Evolutionary conservation across 2,329 filamentous ascomycete species (phyloP), one percentile per base, ranked within the genome.

Genomic region (Colletotrichum salicis): DNA sequence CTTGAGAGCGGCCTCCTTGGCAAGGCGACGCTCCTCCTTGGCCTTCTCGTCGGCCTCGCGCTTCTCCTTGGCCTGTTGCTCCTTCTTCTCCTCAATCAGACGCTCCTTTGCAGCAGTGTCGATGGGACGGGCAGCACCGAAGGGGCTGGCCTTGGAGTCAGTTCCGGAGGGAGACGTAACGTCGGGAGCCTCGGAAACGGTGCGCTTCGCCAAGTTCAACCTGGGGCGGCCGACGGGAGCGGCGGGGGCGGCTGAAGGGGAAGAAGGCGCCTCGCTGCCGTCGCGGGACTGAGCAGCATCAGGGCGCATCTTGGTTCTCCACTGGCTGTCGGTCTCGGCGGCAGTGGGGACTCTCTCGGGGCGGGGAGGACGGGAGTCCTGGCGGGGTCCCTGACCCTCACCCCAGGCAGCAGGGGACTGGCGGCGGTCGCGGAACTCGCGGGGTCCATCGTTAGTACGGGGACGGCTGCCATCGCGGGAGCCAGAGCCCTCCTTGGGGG

Each of bases 41-140:
- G 90, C 92, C 85, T 95, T 96, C 74, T 96, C 94, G 1, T 96
- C 94, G 1, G 92, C 90, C 77, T 97, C 95, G 79, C 92, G 93
- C 89, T 97, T 97, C 82, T 96, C 92, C 74, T 91, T 91, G 31
- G 95, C 74, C 7, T 89, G 88, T 70, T 93, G 86, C 78, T 93
- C 86, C 75, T 93, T 89, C 88, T 94, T 97, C 84, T 97, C 94
- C 78, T 97, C 96, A 70, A 99, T 91, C 81, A 97, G 92, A 77
- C 92, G 92, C 85, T 98, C 96, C 75, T 94, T 92, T 15, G 95
- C 89, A 57, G 94, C 93, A 58, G 96, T 98, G 83, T 99, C 95
- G 77, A 98, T 97, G 67, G 96, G 96, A 74, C 93, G 92, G 68
- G 96, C 96, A 73, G 93, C 95, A 78, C 96, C 96, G 80, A 99